Conservation (phyloP, 1,139 yeast species). For the Protomyces macrosporus region DNA sequence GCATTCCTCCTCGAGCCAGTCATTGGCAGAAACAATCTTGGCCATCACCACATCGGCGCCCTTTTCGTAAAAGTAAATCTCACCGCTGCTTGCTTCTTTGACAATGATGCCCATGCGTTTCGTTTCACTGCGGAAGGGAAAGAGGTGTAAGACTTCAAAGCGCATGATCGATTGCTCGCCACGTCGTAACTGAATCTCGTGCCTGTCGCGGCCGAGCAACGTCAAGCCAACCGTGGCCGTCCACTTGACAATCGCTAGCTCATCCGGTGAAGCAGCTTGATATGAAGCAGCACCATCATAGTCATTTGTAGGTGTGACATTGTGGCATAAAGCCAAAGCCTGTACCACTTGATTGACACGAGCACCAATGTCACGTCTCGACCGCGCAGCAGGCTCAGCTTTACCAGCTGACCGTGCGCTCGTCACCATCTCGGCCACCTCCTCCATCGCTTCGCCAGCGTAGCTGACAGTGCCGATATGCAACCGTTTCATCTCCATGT, state of each 20-base stretch:
- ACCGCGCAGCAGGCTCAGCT: constrained; percentile 29
- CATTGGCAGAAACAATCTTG: constrained; percentile 74
- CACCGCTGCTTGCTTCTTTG: constrained; percentile 56
- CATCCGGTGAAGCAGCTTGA: constrained; percentile 99
- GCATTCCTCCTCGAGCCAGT: constrained; percentile 97
- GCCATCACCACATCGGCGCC: constrained; percentile 98
- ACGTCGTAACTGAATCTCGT: constrained; percentile 51
- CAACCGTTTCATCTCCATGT: constrained; percentile 90
- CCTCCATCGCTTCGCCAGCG: constrained; percentile 87
- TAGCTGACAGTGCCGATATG: constrained; percentile 91
- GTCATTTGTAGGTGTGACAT: constrained; percentile 70
- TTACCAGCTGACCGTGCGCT: not conserved
- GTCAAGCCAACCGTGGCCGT: constrained; percentile 81
- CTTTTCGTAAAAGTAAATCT: constrained; percentile 77
- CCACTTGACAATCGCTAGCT: constrained; percentile 91
- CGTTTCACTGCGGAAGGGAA: constrained; percentile 93
- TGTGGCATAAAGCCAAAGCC: constrained; percentile 88
- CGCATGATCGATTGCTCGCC: constrained; percentile 42
- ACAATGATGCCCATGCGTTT: constrained; percentile 94
- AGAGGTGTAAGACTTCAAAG: constrained; percentile 70
- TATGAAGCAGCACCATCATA: constrained; percentile 58
- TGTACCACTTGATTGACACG: constrained; percentile 74
- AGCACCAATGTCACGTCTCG: constrained; percentile 59
- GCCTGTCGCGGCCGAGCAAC: constrained; percentile 73
- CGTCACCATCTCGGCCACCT: constrained; percentile 56